Conservation (phyloP, 208 protist species). For the Acanthamoeba lenticulata region DNA sequence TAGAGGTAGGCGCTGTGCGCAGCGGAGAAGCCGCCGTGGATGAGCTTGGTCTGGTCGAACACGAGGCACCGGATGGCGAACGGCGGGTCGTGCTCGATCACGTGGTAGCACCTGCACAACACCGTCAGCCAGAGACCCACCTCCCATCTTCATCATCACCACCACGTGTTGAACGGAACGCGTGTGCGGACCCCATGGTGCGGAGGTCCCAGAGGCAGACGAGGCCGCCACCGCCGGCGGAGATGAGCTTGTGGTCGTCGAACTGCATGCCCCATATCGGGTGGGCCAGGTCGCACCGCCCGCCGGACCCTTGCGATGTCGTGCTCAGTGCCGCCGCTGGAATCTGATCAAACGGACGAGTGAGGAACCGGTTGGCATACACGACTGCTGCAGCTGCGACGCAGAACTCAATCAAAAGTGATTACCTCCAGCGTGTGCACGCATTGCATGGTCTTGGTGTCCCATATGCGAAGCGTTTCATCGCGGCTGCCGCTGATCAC, state of each 20-base stretch:
- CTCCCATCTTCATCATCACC: too few species aligned
- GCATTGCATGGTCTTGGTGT: not conserved
- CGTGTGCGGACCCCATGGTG: not conserved
- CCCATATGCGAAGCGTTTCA: conserved; percentile 8
- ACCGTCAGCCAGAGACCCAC: not conserved
- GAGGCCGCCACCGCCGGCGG: not conserved
- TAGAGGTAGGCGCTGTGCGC: conserved; percentile 1
- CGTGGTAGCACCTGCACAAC: not conserved
- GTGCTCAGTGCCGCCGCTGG: not conserved
- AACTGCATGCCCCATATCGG: conserved; percentile 3
- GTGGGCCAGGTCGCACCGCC: not conserved
- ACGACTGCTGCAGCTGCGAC: not conserved
- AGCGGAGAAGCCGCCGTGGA: not conserved
- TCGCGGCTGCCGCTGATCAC: not conserved
- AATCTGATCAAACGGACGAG: not conserved
- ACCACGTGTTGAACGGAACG: not conserved
- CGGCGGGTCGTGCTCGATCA: not conserved
- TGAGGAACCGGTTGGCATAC: not conserved
- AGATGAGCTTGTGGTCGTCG: conserved; percentile 1
- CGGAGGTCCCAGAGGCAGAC: conserved; percentile 2
- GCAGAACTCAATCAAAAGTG: not conserved
- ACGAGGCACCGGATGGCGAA: conserved; percentile 11
- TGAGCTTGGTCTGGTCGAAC: conserved; percentile 16
- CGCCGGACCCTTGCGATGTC: not conserved
- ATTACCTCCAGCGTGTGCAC: not conserved